Evolutionary conservation across 768 basidiomycete genomes (phyloP).

Genomic region (Russula ochroleuca): DNA sequence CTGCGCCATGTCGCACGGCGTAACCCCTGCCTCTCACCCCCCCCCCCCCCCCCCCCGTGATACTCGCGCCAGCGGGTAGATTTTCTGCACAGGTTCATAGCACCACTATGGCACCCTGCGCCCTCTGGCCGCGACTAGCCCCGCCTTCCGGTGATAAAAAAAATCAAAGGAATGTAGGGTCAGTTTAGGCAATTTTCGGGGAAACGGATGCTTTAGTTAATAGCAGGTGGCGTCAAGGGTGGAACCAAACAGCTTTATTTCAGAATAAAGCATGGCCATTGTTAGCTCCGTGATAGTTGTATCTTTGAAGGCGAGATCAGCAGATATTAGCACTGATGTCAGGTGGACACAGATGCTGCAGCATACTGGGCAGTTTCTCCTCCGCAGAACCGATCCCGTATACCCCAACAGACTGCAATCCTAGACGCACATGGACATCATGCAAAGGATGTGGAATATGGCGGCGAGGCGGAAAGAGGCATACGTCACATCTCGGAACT

Average conservation of each 20-base stretch:
- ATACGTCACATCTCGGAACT: too few species aligned
- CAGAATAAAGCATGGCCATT: background rate
- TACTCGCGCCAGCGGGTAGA: background rate
- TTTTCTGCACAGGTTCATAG: background rate
- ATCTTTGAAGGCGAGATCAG: too few species aligned
- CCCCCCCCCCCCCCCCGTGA: background rate
- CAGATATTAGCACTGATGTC: background rate
- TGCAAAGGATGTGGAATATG: too few species aligned
- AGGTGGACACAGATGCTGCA: background rate
- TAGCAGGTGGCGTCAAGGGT: background rate
- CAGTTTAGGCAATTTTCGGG: background rate
- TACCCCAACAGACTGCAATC: too few species aligned
- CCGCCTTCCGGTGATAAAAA: background rate
- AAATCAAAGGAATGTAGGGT: background rate
- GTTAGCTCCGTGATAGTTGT: background rate
- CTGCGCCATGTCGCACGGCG: background rate
- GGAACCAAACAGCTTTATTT: too few species aligned
- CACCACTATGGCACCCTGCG: too few species aligned
- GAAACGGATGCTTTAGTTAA: background rate
- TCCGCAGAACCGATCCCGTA: background rate
- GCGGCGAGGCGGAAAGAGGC: too few species aligned
- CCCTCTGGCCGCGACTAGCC: background rate
- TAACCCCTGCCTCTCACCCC: background rate
- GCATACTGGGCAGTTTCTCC: background rate
- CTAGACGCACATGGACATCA: too few species aligned